Evolutionary conservation across 257 asterid genomes (phyloP).

Genomic region (Thymus mandschuricus): DNA sequence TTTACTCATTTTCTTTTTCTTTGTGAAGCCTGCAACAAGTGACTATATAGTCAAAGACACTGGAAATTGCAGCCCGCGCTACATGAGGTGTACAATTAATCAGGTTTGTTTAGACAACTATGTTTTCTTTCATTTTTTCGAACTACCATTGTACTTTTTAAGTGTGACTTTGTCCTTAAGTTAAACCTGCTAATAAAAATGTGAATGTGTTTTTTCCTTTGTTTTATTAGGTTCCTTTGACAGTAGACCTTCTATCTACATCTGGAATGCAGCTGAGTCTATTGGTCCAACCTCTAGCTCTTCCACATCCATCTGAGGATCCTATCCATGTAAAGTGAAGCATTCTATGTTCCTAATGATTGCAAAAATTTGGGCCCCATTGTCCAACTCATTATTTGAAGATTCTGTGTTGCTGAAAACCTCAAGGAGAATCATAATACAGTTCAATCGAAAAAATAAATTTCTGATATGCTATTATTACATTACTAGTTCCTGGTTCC

Average conservation of each 20-base stretch:
- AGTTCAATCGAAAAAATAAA: slow-evolving; percentile 1
- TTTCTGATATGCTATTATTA: slow-evolving; percentile 9
- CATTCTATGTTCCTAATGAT: slow-evolving; percentile 25
- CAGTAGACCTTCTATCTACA: slow-evolving; percentile 90
- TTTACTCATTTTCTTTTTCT: slow-evolving; percentile 31
- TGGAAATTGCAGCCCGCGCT: slow-evolving; percentile 99
- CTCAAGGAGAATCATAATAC: neutral
- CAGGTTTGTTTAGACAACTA: slow-evolving; percentile 54
- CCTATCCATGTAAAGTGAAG: slow-evolving; percentile 77
- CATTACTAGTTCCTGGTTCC: neutral
- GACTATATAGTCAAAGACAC: slow-evolving; percentile 92
- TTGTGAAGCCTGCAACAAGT: slow-evolving; percentile 91
- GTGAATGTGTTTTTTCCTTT: slow-evolving; percentile 25
- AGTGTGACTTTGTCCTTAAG: slow-evolving; percentile 18
- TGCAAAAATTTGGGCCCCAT: slow-evolving; percentile 4
- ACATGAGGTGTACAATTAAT: slow-evolving; percentile 93
- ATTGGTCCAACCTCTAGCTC: slow-evolving; percentile 98
- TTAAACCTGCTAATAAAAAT: slow-evolving; percentile 34
- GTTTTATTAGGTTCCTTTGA: slow-evolving; percentile 81
- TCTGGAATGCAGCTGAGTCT: slow-evolving; percentile 96
- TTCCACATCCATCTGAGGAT: slow-evolving; percentile 96
- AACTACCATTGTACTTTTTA: slow-evolving; percentile 2
- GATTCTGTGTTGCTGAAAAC: slow-evolving; percentile 11
- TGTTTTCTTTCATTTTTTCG: neutral
- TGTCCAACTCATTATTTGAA: slow-evolving; percentile 1